phyloP scores from a whole-genome alignment of 2,329 filamentous ascomycete genomes.

The Scytalidium sp. region DNA sequence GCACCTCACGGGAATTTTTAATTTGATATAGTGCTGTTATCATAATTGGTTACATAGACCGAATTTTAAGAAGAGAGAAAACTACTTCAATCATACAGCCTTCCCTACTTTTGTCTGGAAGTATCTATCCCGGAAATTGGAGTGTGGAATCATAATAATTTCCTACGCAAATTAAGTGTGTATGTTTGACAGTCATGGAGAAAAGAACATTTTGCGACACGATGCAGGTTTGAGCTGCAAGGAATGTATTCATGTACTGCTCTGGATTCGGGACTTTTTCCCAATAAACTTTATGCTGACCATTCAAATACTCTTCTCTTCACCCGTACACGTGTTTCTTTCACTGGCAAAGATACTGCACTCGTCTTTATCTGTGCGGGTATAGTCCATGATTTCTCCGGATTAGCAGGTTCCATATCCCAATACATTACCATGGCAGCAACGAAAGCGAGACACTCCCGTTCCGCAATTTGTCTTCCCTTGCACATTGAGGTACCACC shows the following conservation, averaged over 20 bases:
- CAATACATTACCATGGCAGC: slow-evolving; percentile 52
- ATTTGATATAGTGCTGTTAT: not conserved
- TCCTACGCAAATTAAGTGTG: too few relatives aligned
- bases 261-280: not conserved
- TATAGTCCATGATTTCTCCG: slow-evolving; percentile 42
- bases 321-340: slow-evolving; percentile 53
- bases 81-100: not conserved
- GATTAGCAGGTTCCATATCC: slow-evolving; percentile 47
- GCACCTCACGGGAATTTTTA: not conserved
- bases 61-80: not conserved
- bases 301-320: slow-evolving; percentile 32
- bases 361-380: slow-evolving; percentile 46
- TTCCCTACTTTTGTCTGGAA: too few relatives aligned
- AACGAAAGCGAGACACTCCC: slow-evolving; percentile 45
- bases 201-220: too few relatives aligned
- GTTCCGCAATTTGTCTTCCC: slow-evolving; percentile 46
- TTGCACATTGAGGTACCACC: slow-evolving; percentile 47
- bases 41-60: not conserved
- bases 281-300: slow-evolving; percentile 6
- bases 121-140: too few relatives aligned
- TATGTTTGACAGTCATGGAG: too few relatives aligned
- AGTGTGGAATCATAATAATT: too few relatives aligned
- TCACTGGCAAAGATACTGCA: slow-evolving; percentile 46
- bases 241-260: too few relatives aligned
- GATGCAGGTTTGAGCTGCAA: too few relatives aligned